These are phyloP conservation scores for Pseudevernia furfuracea DNA, from an alignment of 495 filamentous ascomycete genomes.

Conservation along the genomic window DNA sequence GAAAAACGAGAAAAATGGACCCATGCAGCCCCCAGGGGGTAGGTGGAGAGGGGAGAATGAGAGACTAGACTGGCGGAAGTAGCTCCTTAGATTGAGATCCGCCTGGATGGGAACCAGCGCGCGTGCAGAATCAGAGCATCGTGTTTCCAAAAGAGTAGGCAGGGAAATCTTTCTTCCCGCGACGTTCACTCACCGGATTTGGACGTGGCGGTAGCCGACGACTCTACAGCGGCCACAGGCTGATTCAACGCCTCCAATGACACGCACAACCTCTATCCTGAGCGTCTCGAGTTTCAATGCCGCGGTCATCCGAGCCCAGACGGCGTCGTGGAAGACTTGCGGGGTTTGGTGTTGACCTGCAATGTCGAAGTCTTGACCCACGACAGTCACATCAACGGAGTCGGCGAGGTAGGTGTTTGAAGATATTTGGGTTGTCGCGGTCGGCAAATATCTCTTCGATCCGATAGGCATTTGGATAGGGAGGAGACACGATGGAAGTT, in stretches of 20 bases:
- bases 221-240: constrained; percentile 9
- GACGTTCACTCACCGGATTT: constrained; percentile 8
- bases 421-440: background rate
- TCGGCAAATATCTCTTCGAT: constrained; percentile 14
- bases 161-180: no score
- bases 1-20: no score
- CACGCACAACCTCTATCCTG: constrained; percentile 7
- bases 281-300: constrained; percentile 10
- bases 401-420: background rate
- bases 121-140: no score
- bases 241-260: constrained; percentile 16
- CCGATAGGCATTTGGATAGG: constrained; percentile 11
- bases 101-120: no score
- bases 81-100: no score
- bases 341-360: constrained; percentile 11
- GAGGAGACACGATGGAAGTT: background rate
- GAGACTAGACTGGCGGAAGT: no score
- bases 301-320: constrained; percentile 6
- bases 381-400: constrained; percentile 8
- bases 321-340: constrained; percentile 11
- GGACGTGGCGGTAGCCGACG: background rate
- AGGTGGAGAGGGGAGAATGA: no score
- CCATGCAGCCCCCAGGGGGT: no score
- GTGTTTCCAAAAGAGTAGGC: no score
- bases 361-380: constrained; percentile 15